A percentile compares a stretch with the other conserved stretches of the same genome.
phyloP scores from a whole-genome alignment of 352 stramenopile genomes.

The Phytophthora sp. region DNA sequence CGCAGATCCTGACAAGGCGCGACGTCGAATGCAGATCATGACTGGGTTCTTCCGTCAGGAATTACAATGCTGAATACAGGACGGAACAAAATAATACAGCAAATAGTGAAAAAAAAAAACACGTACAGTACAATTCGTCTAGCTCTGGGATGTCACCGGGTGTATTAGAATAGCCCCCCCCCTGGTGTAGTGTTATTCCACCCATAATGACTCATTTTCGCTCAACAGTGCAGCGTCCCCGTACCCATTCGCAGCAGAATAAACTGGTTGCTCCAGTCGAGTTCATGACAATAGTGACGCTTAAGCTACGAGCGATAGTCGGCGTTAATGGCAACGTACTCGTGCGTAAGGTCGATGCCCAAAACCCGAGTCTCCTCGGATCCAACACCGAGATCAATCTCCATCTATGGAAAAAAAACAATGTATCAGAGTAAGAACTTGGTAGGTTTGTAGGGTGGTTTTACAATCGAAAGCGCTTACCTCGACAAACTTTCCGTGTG shows the following conservation, averaged over 20 bases:
- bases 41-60: conserved; percentile 52
- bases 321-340: conserved; percentile 99
- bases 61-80: conserved; percentile 13
- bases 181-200: conserved; percentile 10
- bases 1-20: conserved; percentile 56
- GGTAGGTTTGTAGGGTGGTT: too few relatives aligned
- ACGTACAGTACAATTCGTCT: background rate
- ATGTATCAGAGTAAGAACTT: background rate
- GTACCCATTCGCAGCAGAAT: conserved; percentile 12
- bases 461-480: conserved; percentile 34
- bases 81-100: conserved; percentile 13
- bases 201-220: conserved; percentile 17
- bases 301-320: conserved; percentile 96
- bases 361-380: conserved; percentile 89
- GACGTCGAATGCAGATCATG: conserved; percentile 76
- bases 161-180: conserved; percentile 27
- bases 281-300: conserved; percentile 10
- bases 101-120: conserved; percentile 11
- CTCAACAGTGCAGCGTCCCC: background rate
- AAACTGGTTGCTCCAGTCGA: conserved; percentile 11
- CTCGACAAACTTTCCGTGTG: conserved; percentile 96
- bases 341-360: conserved; percentile 97
- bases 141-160: conserved; percentile 2
- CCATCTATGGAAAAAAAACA: conserved; percentile 63
- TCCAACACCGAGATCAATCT: conserved; percentile 93